Evolutionary conservation across 208 protist species (phyloP), one percentile per base, ranked within the genome.

Genomic region (Acanthamoeba triangularis): DNA sequence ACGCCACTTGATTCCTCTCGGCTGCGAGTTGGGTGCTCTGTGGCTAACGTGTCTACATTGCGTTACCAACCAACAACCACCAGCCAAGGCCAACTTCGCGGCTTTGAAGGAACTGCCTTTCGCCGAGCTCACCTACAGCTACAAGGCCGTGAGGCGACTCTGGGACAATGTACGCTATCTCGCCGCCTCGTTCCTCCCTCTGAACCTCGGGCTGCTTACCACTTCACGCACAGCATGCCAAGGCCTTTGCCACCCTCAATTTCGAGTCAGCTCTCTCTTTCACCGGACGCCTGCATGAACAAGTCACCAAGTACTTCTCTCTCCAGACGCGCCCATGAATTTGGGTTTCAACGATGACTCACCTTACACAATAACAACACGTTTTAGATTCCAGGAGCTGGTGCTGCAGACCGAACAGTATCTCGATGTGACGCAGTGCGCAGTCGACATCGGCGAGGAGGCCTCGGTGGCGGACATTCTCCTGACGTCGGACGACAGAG

Each of bases 381-480:
- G 20, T 61, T 61, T 0, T 6, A 90, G 80, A 18, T 90, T 69
- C 56, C 20, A 30, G 35, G 47, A 59, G 84, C 41, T 90, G 30
- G 84, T 67, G 84, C 14, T 69, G 56, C 54, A 90, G 84, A 41
- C 54, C 30, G 84, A 69, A 30, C 52, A 59, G 84, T 69, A 59
- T 49, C 56, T 90, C 35, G 84, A 59, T 30, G 52, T 67, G 47
- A 49, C 56, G 44, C 84, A 90, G 41, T 90, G 84, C 84, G 56
- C 47, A 28, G 52, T 30, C 28, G 47, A 37, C 82, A 61, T 28
- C 65, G 56, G 25, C 84, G 52, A 37, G 84, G 47, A 49, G 52
- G 23, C 56, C 7, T 44, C 84, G 41, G 84, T 59, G n/a, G 54
- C 56, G 30, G 84, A 59, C 41, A 59, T 67, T n/a, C 33, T 67